These are phyloP conservation scores for Chaetomium globosum DNA, from an alignment of 2,329 filamentous ascomycete species.

Conservation along the genomic window DNA sequence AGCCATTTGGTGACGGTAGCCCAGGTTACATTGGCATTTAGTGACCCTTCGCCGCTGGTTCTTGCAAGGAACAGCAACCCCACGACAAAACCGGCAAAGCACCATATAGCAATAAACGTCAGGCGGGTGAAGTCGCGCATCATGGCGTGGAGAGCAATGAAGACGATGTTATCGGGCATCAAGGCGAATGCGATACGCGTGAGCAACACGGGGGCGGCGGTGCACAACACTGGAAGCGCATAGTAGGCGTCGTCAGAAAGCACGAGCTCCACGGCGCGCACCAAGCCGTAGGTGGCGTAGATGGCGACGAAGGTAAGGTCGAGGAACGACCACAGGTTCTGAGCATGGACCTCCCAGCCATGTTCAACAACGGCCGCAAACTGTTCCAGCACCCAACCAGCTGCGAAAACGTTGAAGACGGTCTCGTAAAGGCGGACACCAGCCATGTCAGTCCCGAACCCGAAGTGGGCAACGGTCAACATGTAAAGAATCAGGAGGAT, in stretches of 20 bases:
- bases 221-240: constrained; percentile 66
- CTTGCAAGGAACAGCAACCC: constrained; percentile 65
- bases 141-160: constrained; percentile 73
- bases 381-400: constrained; percentile 70
- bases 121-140: constrained; percentile 71
- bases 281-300: constrained; percentile 62
- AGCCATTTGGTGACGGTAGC: constrained; percentile 73
- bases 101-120: constrained; percentile 67
- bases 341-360: constrained; percentile 67
- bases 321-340: constrained; percentile 75
- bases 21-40: constrained; percentile 41
- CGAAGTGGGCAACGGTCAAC: constrained; percentile 61
- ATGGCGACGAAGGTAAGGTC: constrained; percentile 69
- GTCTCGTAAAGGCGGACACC: constrained; percentile 61
- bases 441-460: constrained; percentile 56
- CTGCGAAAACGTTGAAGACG: constrained; percentile 64
- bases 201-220: constrained; percentile 69
- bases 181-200: constrained; percentile 72
- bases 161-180: constrained; percentile 74
- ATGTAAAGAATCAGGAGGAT: constrained; percentile 65
- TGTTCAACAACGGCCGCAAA: constrained; percentile 68
- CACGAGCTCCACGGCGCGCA: constrained; percentile 60
- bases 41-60: constrained; percentile 28
- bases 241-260: constrained; percentile 52
- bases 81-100: constrained; percentile 71